A percentile compares a stretch with the other conserved stretches of the same genome.
These are phyloP conservation scores for Arthrobotrys musiformis DNA, from an alignment of 2,329 filamentous ascomycete genomes.

Conservation along the genomic window DNA sequence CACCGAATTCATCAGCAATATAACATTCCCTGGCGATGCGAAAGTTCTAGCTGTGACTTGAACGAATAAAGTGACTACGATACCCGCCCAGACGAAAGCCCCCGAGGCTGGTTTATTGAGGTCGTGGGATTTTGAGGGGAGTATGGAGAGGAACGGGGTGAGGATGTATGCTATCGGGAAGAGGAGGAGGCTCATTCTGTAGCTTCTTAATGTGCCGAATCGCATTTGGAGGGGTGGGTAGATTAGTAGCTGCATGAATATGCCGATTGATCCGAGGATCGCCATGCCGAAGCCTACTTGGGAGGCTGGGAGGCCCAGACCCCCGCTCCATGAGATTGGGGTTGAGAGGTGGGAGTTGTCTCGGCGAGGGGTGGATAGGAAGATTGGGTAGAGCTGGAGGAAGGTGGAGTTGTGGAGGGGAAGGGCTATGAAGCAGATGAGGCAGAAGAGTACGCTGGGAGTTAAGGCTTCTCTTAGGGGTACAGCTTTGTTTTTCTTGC, in stretches of 20 bases:
- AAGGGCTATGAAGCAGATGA: conserved; percentile 75
- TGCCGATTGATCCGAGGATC: conserved; percentile 79
- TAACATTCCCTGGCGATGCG: conserved; percentile 70
- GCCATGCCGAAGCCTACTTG: conserved; percentile 82
- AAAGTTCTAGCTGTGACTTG: conserved; percentile 81
- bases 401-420: conserved; percentile 80
- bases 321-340: conserved; percentile 75
- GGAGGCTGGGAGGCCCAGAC: conserved; percentile 76
- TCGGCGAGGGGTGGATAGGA: conserved; percentile 77
- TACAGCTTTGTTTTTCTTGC: conserved; percentile 57
- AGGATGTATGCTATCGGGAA: conserved; percentile 77
- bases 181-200: conserved; percentile 74
- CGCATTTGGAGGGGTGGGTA: conserved; percentile 75
- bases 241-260: conserved; percentile 75
- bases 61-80: conserved; percentile 72
- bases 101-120: conserved; percentile 68
- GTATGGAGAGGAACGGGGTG: conserved; percentile 76
- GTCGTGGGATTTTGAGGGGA: conserved; percentile 68
- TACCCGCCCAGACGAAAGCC: conserved; percentile 72
- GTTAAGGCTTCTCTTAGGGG: conserved; percentile 69
- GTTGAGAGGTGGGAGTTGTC: conserved; percentile 63
- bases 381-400: conserved; percentile 79
- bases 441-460: conserved; percentile 68
- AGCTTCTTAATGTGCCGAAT: conserved; percentile 75
- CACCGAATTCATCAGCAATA: conserved; percentile 71